Percentiles rank a stretch among this genome's conserved stretches.
Conservation (phyloP, 1,284 basidiomycete species). For the Microbotryomycetes sp. region DNA sequence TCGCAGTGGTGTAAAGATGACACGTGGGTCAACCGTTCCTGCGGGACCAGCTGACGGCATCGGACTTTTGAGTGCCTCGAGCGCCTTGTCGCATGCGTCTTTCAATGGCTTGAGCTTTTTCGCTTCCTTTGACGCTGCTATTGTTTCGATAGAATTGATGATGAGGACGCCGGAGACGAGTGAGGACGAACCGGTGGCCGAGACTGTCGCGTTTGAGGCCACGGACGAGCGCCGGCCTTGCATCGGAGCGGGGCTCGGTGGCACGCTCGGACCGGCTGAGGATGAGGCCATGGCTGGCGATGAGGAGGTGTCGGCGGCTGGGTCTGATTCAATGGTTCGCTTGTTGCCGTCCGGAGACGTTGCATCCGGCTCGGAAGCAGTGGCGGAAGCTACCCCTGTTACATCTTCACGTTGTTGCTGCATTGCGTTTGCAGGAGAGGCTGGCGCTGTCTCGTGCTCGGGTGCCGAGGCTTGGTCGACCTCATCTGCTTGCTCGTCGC, state of each 20-base stretch:
- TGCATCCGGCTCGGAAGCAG: background rate
- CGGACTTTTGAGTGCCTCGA: slow-evolving; percentile 70
- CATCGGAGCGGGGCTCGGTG: background rate
- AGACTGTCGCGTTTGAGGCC: slow-evolving; percentile 27
- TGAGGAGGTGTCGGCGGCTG: background rate
- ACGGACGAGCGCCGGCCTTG: slow-evolving; percentile 22
- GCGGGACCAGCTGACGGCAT: slow-evolving; percentile 47
- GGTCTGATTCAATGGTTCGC: background rate
- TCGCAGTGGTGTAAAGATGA: slow-evolving; percentile 85
- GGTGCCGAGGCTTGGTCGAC: background rate
- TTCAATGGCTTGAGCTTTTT: slow-evolving; percentile 71
- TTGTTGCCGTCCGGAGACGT: background rate
- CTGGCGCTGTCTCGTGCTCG: background rate
- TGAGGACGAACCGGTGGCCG: slow-evolving; percentile 24
- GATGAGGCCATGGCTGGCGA: background rate
- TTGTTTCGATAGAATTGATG: slow-evolving; percentile 76
- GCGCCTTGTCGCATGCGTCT: slow-evolving; percentile 70
- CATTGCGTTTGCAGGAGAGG: too few species aligned
- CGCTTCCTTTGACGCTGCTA: slow-evolving; percentile 81
- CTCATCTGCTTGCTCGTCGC: background rate
- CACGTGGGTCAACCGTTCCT: slow-evolving; percentile 47
- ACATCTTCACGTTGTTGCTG: too few species aligned
- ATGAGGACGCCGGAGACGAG: slow-evolving; percentile 49
- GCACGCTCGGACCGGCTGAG: background rate
- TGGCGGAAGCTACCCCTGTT: background rate